Evolutionary conservation across 441 rosid genomes (phyloP), one percentile per base, ranked within the genome.

Genomic region (Caryocar brasiliense): DNA sequence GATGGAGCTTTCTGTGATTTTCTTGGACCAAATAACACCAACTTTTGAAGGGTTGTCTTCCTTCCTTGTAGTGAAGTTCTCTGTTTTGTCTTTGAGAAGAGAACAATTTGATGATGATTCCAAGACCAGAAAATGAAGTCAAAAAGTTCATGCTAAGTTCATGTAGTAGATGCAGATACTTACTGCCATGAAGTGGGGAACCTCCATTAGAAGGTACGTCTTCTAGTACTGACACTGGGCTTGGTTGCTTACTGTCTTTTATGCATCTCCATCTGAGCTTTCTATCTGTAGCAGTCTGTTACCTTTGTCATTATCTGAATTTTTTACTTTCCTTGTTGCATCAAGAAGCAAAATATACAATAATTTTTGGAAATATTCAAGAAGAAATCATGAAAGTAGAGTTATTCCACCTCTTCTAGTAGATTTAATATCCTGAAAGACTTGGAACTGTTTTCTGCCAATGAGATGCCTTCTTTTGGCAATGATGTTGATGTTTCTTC

Each of bases 211-310:
- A 48, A n/a, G 37, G 12, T 37, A n/a, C 44, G 29, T 62, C 33
- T 47, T 66, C 63, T 7, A 56, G 40, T 15, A 28, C 61, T 20
- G 75, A 59, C 2, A 40, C 61, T 12, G 67, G 77, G 47, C 67
- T 62, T 39, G 47, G 58, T 44, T 71, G 68, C 54, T 37, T 54
- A 10, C 54, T 48, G 12, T 57, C 63, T 27, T 59, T 58, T 41
- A 32, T n/a, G 45, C 34, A 23, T 32, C 53, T 59, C 65, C 62
- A 27, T 27, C 19, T 41, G 10, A 42, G 27, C 57, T 64, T 59
- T 41, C 60, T 38, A 19, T 56, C 76, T 68, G 69, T 18, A 44
- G 15, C 56, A 47, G 23, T 65, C 74, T 76, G 74, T 69, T 68
- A 47, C 48, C 46, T 29, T 49, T 40, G 50, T 55, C 6, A 58